Evolutionary conservation across 108 stramenopile species (phyloP), one percentile per base, ranked within the genome.

Genomic region (Cyclostephanos invisitatus): DNA sequence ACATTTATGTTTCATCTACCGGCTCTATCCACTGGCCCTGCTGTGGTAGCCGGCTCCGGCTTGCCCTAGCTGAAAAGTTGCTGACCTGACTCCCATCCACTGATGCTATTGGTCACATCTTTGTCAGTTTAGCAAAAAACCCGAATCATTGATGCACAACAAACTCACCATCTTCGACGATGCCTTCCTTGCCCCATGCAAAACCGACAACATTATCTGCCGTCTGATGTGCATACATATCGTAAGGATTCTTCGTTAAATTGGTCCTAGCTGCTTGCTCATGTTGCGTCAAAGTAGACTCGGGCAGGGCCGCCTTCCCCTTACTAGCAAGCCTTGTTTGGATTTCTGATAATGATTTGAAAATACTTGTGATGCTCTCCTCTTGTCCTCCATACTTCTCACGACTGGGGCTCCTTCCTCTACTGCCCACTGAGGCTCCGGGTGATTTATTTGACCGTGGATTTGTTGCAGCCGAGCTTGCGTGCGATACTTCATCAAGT

Each of bases 331-430:
- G 73, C 64, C 63, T 74, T 1, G 73, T 72, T 48, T 81, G 80
- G 49, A 81, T 81, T 25, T 74, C 74, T 25, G 80, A 81, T 21
- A 81, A 63, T 29, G 73, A 75, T 68, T 75, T 81, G 65, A 81
- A 75, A 42, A 81, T 71, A 28, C 62, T 51, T 36, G 64, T 58
- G 28, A 81, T 81, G 54, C 80, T 73, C 35, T 75, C 80, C 57
- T 81, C 80, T 18, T 74, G 68, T 42, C 68, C 80, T 27, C 61
- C 70, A 46, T 66, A 47, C 28, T 24, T 28, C 21, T 74, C 57
- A 18, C 57, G 40, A 27, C 35, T 38, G 5, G 37, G 36, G 11
- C 25, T 32, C 17, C 44, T 40, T 22, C 55, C 32, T n/a, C 47
- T 59, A 7, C 58, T 14, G 28, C 29, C 47, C 4, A 25, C 17